Percentiles rank a stretch among this genome's conserved stretches.
Conservation (phyloP, 331 rosid genomes). For the Saraca asoca region DNA sequence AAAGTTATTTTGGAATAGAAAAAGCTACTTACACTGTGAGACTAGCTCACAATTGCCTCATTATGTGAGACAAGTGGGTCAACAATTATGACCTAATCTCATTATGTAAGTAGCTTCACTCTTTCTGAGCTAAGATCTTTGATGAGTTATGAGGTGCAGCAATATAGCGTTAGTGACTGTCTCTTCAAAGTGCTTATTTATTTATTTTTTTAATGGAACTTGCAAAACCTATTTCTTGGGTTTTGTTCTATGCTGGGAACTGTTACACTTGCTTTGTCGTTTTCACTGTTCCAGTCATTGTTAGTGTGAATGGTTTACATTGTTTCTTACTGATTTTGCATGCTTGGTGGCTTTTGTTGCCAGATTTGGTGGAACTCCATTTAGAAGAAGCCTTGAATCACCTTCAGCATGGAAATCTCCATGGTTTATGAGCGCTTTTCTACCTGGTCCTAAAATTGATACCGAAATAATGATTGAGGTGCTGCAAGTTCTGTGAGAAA, state of each 20-base stretch:
- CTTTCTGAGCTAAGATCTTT: no score
- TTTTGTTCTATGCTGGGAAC: slow-evolving; percentile 7
- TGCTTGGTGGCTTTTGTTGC: slow-evolving; percentile 39
- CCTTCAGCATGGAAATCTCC: slow-evolving; percentile 98
- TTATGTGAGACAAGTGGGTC: no score
- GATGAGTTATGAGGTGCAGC: not conserved
- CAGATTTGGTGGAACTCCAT: slow-evolving; percentile 84
- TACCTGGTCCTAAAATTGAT: slow-evolving; percentile 74
- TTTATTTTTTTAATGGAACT: not conserved
- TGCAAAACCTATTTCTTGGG: not conserved
- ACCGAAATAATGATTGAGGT: slow-evolving; percentile 91
- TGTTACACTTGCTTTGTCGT: not conserved
- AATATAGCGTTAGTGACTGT: not conserved
- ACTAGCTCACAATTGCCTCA: no score
- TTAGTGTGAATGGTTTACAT: not conserved
- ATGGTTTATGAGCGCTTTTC: slow-evolving; percentile 74
- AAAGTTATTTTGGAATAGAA: slow-evolving; percentile 1
- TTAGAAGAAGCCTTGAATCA: slow-evolving; percentile 83
- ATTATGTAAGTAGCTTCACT: no score
- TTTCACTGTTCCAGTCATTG: slow-evolving; percentile 5
- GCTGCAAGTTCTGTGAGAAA: slow-evolving; percentile 24
- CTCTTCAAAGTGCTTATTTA: not conserved
- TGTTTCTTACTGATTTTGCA: slow-evolving; percentile 24
- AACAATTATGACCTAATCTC: no score
- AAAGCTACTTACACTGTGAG: not conserved